Percentiles rank a stretch among this genome's conserved stretches.
Evolutionary conservation across 495 filamentous ascomycete genomes (phyloP).

Genomic region (Delitschia confertaspora): DNA sequence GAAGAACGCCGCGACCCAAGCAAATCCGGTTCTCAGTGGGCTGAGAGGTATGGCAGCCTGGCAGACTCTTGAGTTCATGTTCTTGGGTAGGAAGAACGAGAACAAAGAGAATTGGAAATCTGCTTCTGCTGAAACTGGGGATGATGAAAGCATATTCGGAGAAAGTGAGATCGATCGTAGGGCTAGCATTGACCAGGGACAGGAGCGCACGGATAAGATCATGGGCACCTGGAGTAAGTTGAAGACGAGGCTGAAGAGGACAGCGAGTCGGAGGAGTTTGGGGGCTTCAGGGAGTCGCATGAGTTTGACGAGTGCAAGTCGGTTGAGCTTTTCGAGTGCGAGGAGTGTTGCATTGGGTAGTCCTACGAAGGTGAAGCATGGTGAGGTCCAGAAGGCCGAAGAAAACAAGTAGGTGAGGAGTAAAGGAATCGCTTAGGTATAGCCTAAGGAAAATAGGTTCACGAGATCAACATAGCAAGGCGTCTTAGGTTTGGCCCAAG

Average conservation of each 20-base stretch:
- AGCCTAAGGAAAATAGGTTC: too few species aligned
- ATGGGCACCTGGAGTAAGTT: conserved; percentile 25
- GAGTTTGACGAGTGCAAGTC: conserved; percentile 7
- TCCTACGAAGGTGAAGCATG: too few species aligned
- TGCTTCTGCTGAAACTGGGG: background rate
- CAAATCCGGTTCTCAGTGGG: conserved; percentile 23
- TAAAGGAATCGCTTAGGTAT: too few species aligned
- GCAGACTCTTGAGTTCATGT: conserved; percentile 28
- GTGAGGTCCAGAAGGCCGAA: too few species aligned
- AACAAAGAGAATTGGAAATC: background rate
- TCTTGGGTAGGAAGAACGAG: conserved; percentile 8
- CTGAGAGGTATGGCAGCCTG: conserved; percentile 28
- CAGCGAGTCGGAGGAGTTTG: conserved; percentile 19
- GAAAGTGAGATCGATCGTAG: conserved; percentile 5
- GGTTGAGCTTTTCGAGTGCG: conserved; percentile 4
- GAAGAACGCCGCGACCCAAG: conserved; percentile 33
- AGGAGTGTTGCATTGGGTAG: too few species aligned
- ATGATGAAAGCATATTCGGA: conserved; percentile 3
- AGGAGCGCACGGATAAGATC: conserved; percentile 8
- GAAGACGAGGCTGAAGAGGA: conserved; percentile 21
- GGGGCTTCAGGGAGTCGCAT: too few species aligned
- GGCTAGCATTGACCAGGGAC: background rate
- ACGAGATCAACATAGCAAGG: too few species aligned
- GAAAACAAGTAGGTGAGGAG: too few species aligned
- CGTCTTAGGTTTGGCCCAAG: too few species aligned